A percentile compares a stretch with the other conserved stretches of the same genome.
phyloP scores from a whole-genome alignment of 345 rosid genomes.

The Salix suchowensis region DNA sequence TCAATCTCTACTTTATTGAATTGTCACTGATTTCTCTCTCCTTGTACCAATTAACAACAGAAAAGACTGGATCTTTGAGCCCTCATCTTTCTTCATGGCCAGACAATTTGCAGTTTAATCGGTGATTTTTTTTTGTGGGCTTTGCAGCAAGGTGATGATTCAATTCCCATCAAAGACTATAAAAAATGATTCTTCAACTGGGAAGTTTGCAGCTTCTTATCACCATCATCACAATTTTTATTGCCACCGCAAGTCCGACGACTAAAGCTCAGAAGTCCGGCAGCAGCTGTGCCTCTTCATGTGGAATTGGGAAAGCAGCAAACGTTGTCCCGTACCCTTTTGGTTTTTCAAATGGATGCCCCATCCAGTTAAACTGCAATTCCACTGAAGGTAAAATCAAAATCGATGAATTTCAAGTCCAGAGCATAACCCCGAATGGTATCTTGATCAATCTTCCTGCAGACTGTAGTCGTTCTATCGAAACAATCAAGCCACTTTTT shows the following conservation, averaged over 20 bases:
- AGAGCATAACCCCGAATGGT: conserved; percentile 44
- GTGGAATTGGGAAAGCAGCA: conserved; percentile 30
- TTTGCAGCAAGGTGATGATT: conserved; percentile 5
- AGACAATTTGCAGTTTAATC: neutral
- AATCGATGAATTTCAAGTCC: conserved; percentile 49
- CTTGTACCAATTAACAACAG: neutral
- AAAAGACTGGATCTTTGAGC: neutral
- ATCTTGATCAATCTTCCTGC: conserved; percentile 39
- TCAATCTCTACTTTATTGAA: conserved; percentile 5
- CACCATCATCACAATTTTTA: neutral
- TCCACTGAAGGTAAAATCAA: neutral
- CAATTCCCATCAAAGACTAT: neutral
- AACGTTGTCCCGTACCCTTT: conserved; percentile 52
- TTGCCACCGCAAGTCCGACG: neutral
- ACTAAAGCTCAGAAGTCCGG: conserved; percentile 13
- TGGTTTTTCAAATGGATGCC: conserved; percentile 57
- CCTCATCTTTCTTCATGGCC: neutral
- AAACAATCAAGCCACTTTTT: conserved; percentile 29
- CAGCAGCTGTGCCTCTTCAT: conserved; percentile 20
- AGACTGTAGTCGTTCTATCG: conserved; percentile 40
- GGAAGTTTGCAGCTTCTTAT: conserved; percentile 6
- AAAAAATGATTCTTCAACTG: conserved; percentile 12
- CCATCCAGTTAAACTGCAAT: conserved; percentile 43
- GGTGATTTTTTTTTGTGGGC: neutral
- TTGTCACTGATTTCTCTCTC: neutral